Conservation (phyloP, 257 asterid genomes). For the Salvia splendens region DNA sequence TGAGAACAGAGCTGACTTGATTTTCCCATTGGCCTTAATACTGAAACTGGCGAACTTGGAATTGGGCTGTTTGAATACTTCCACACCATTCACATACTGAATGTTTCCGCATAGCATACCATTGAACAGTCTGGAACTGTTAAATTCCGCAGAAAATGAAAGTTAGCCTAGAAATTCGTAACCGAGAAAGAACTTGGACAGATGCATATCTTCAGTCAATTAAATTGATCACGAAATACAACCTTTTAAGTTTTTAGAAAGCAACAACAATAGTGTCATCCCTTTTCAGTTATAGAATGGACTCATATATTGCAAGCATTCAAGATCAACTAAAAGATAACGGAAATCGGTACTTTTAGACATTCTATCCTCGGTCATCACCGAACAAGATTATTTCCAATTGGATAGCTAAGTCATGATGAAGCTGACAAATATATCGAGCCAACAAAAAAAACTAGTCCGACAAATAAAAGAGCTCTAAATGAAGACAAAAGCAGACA, state of each 20-base stretch:
- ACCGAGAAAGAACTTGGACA: not conserved
- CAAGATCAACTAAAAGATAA: conserved; percentile 26
- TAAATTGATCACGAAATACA: too few species aligned
- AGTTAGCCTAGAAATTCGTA: conserved; percentile 18
- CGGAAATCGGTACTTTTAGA: too few species aligned
- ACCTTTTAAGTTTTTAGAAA: not conserved
- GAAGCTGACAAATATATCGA: conserved; percentile 19
- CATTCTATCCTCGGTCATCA: too few species aligned
- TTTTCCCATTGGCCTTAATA: conserved; percentile 42
- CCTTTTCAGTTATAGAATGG: not conserved
- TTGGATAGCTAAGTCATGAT: not conserved
- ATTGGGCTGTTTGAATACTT: conserved; percentile 41
- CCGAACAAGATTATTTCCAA: not conserved
- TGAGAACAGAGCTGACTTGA: conserved; percentile 51
- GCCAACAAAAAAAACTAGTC: not conserved
- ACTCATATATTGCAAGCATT: conserved; percentile 8
- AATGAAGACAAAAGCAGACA: too few species aligned
- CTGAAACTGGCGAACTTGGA: conserved; percentile 43
- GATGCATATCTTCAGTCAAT: not conserved
- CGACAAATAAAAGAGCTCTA: too few species aligned
- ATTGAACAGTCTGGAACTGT: conserved; percentile 51
- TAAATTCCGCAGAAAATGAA: conserved; percentile 33
- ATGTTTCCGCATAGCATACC: conserved; percentile 48
- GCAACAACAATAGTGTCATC: not conserved
- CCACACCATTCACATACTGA: conserved; percentile 43